A percentile compares a stretch with the other conserved stretches of the same genome.
Evolutionary conservation across 805 yeast genomes (phyloP).

Genomic region (Candida khao-thaluensis): DNA sequence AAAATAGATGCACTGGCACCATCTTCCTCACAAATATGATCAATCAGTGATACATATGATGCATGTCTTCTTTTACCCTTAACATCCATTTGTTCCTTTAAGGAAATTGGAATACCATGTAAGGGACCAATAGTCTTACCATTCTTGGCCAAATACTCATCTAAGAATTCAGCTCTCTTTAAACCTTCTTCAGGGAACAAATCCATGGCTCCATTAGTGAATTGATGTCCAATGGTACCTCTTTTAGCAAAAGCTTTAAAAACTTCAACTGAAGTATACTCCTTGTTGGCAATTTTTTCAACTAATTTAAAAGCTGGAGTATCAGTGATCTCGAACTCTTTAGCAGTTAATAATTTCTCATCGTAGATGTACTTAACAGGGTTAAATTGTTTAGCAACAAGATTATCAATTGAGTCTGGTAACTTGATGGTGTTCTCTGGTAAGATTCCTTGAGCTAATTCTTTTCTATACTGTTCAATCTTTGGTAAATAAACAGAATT

Average conservation of each 20-base stretch:
- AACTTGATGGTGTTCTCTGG: constrained; percentile 30
- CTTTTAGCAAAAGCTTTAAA: constrained; percentile 43
- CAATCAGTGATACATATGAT: constrained; percentile 37
- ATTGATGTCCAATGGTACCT: constrained; percentile 42
- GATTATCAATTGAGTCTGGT: constrained; percentile 32
- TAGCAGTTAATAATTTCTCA: constrained; percentile 31
- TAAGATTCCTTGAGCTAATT: constrained; percentile 27
- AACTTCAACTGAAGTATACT: constrained; percentile 35
- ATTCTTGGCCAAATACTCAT: constrained; percentile 44
- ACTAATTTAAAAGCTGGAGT: constrained; percentile 27
- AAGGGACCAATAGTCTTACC: constrained; percentile 59
- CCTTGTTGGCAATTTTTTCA: constrained; percentile 31
- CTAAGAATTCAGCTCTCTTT: constrained; percentile 53
- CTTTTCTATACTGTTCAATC: constrained; percentile 33
- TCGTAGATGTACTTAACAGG: constrained; percentile 35
- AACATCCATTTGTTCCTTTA: constrained; percentile 50
- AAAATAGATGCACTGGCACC: constrained; percentile 31
- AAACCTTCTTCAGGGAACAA: constrained; percentile 59
- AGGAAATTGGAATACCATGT: constrained; percentile 65
- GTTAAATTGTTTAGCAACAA: constrained; percentile 34
- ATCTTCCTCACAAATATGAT: constrained; percentile 28
- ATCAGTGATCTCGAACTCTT: constrained; percentile 40
- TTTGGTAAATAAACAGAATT: constrained; percentile 44
- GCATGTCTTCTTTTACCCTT: constrained; percentile 38
- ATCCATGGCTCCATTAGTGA: constrained; percentile 44